phyloP scores from a whole-genome alignment of 345 rosid genomes.

The Streptanthus diversifolius region DNA sequence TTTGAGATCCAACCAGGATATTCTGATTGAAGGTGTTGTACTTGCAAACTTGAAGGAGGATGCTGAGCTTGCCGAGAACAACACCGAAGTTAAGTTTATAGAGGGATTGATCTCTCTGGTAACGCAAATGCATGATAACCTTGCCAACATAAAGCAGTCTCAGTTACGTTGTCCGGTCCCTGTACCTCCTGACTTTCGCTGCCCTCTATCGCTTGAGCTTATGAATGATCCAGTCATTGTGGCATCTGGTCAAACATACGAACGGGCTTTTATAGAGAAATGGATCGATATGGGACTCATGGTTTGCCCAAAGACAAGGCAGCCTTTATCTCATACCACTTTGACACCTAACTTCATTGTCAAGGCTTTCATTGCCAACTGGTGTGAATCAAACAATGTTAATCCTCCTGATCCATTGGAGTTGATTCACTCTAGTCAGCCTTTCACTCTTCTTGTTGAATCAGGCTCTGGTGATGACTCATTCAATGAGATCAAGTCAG shows the following conservation, averaged over 20 bases:
- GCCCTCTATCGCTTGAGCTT: conserved; percentile 89
- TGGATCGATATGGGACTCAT: conserved; percentile 90
- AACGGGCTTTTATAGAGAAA: conserved; percentile 69
- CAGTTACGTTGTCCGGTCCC: conserved; percentile 54
- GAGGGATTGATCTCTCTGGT: conserved; percentile 57
- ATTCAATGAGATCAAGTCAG: neutral
- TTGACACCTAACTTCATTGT: conserved; percentile 85
- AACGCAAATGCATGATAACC: conserved; percentile 64
- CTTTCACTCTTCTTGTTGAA: conserved; percentile 46
- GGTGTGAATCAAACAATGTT: conserved; percentile 88
- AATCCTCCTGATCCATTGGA: conserved; percentile 72
- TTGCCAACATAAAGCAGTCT: conserved; percentile 60
- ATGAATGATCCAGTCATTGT: conserved; percentile 98
- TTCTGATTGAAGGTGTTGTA: conserved; percentile 81
- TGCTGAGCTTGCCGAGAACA: conserved; percentile 65
- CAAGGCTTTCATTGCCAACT: conserved; percentile 80
- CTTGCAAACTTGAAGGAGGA: conserved; percentile 78
- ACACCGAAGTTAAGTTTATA: conserved; percentile 52
- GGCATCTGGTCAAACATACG: conserved; percentile 89
- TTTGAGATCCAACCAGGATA: conserved; percentile 82
- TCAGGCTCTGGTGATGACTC: conserved; percentile 44
- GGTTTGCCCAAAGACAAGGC: conserved; percentile 89
- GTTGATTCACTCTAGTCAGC: conserved; percentile 43
- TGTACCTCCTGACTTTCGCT: conserved; percentile 79
- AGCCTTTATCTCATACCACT: conserved; percentile 58